A percentile compares a stretch with the other conserved stretches of the same genome.
Evolutionary conservation across 495 filamentous ascomycete species (phyloP).

Genomic region (Baudoinia panamericana): DNA sequence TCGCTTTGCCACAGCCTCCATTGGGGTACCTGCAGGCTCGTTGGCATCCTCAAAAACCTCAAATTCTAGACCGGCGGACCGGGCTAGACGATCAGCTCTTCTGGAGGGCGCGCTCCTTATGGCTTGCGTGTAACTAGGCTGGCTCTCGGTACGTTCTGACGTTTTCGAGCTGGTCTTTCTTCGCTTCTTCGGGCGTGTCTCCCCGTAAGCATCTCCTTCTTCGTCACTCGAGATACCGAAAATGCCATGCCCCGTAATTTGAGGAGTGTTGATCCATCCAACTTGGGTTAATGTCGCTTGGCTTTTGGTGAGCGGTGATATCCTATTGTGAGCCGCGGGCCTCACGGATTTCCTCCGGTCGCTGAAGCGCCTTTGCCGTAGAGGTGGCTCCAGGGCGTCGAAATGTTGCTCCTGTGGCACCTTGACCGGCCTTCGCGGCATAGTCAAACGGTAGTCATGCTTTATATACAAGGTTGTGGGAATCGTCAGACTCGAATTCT

Average conservation of each 20-base stretch:
- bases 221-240: neutral
- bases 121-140: constrained; percentile 1
- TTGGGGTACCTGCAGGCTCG: neutral
- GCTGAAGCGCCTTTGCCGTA: constrained; percentile 1
- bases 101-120: neutral
- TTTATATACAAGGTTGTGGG: too few relatives aligned
- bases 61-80: neutral
- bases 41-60: neutral
- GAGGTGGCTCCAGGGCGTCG: neutral
- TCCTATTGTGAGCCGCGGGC: neutral
- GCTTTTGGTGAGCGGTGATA: neutral
- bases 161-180: neutral
- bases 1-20: constrained; percentile 1
- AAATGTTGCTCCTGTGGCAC: neutral
- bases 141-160: constrained; percentile 1
- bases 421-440: too few relatives aligned
- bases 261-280: neutral
- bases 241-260: neutral
- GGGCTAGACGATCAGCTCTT: too few relatives aligned
- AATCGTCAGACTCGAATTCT: too few relatives aligned
- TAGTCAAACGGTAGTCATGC: too few relatives aligned
- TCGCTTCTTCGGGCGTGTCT: constrained; percentile 1
- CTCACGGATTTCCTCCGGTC: neutral
- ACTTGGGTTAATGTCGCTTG: constrained; percentile 12
- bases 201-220: constrained; percentile 1